Evolutionary conservation across 306 rosid genomes (phyloP).

Genomic region (Sechiopsis laciniata): DNA sequence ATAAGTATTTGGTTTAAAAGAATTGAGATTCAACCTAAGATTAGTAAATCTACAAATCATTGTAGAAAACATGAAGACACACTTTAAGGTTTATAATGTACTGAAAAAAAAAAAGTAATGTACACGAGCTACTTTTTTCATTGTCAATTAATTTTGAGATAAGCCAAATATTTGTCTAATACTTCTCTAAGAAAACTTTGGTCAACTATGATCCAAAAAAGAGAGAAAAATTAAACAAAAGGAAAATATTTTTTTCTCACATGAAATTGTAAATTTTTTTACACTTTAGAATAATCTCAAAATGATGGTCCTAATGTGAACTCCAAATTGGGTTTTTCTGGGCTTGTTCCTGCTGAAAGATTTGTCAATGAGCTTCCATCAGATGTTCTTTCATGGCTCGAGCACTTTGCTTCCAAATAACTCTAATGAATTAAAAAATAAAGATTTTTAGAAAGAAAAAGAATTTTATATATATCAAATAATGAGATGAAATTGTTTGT

Average conservation of each 20-base stretch:
- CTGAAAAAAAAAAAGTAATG: too few relatives aligned
- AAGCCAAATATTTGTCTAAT: neutral
- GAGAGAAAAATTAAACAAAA: neutral
- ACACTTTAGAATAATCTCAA: constrained; percentile 25
- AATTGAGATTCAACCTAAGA: too few relatives aligned
- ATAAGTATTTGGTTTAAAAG: too few relatives aligned
- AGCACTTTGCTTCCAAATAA: constrained; percentile 69
- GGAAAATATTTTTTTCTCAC: neutral
- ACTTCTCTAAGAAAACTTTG: constrained; percentile 33
- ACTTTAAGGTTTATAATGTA: too few relatives aligned
- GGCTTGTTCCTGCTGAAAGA: constrained; percentile 60
- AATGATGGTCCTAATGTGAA: constrained; percentile 77
- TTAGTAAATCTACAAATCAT: too few relatives aligned
- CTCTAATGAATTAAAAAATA: constrained; percentile 30
- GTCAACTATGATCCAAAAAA: constrained; percentile 25
- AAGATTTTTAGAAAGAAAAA: neutral
- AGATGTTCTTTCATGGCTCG: constrained; percentile 72
- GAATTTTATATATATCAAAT: neutral
- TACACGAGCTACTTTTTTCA: too few relatives aligned
- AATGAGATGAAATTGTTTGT: neutral
- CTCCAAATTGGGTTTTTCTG: constrained; percentile 74
- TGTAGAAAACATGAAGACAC: too few relatives aligned
- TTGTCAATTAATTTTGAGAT: too few relatives aligned
- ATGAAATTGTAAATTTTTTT: constrained; percentile 18
- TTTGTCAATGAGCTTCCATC: constrained; percentile 74